Evolutionary conservation across 1,284 basidiomycete genomes (phyloP), one percentile per base, ranked within the genome.

Genomic region (Laetiporus sulphureus): DNA sequence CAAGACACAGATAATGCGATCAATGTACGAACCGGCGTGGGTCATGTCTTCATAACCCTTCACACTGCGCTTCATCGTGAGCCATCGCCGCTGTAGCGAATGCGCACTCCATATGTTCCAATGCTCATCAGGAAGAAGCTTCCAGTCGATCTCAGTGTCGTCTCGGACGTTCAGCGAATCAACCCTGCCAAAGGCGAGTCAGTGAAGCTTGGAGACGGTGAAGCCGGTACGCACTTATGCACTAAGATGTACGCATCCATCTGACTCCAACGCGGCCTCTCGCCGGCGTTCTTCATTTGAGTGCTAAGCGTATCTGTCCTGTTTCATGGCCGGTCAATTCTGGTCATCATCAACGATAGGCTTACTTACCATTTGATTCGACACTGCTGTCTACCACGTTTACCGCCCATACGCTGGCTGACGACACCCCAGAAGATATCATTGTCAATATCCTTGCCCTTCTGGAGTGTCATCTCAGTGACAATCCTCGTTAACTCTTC

Each of bases 21-120:
- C 38, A 25, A 15, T 24, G 32, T 22, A 58, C 69, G 23, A 41
- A 83, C 85, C 85, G 62, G 75, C 69, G 55, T 85, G 80, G 2
- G 81, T 71, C 84, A 89, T 87, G 37, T 83, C 74, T 56, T 87
- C 83, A 47, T 74, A 71, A 15, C 82, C 84, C 56, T 81, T 83
- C 45, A 89, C 72, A 41, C 81, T 66, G 40, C 73, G 68, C 55
- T 88, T 89, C 76, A 90, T 75, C 1, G 79, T 81, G 27, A 77
- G 57, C 85, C 85, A 90, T 36, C 85, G 78, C 30, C 83, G 71
- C 51, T 88, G 85, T 24, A 90, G 64, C 11, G 72, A 68, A 52
- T 88, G 84, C 0, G 83, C 74, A 58, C 84, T 88, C 83, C 83
- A 89, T n/a, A 83, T 56, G 52, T 89, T 86, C 86, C 86, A 89